Evolutionary conservation across 1,284 basidiomycete genomes (phyloP).

Genomic region (Leccinum solheimii): DNA sequence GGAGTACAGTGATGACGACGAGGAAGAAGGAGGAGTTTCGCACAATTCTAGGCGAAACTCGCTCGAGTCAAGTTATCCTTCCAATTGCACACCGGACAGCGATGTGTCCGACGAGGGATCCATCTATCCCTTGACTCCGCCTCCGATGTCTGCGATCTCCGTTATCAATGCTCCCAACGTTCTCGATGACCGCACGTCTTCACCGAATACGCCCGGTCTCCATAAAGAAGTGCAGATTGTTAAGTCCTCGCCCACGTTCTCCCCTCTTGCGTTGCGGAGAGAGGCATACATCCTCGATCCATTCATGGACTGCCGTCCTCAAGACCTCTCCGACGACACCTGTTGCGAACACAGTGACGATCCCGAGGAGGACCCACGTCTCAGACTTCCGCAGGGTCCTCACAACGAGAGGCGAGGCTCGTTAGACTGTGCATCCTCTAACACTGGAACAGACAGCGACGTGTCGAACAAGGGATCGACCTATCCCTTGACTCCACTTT

Average conservation of each 20-base stretch:
- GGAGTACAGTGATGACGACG: neutral
- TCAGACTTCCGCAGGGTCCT: neutral
- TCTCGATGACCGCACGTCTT: neutral
- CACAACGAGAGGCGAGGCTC: neutral
- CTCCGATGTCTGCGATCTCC: neutral
- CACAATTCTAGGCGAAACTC: neutral
- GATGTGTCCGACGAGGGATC: conserved; percentile 7
- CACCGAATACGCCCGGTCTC: neutral
- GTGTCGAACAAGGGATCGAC: conserved; percentile 4
- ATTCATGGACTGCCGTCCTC: neutral
- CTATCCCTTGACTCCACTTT: conserved; percentile 17
- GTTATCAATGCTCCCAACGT: neutral
- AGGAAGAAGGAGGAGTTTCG: neutral
- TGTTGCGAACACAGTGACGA: neutral
- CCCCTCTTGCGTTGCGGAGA: neutral
- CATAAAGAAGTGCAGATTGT: neutral
- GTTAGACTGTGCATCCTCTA: neutral
- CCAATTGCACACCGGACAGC: neutral
- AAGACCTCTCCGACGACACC: neutral
- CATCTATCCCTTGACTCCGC: conserved; percentile 20
- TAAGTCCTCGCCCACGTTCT: neutral
- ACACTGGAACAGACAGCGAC: neutral
- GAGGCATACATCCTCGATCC: neutral
- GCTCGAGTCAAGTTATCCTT: neutral
- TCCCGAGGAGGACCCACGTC: neutral